Evolutionary conservation across 2,329 filamentous ascomycete genomes (phyloP).

Genomic region (Alternaria ventricosa): DNA sequence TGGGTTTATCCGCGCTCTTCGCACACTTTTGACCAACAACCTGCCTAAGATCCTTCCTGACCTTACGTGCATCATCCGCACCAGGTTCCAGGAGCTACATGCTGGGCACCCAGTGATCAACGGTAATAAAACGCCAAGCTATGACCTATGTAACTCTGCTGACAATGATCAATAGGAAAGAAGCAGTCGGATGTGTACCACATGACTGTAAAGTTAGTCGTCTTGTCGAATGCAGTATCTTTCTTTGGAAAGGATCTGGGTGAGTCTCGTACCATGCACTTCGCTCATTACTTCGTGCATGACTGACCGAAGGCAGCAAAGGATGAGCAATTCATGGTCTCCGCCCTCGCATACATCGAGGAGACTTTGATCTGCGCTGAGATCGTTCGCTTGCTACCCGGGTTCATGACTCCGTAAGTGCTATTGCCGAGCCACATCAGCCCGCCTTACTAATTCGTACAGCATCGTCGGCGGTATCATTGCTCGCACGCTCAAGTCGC

Average conservation of each 20-base stretch:
- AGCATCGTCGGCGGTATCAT: conserved; percentile 17
- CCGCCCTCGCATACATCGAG: conserved; percentile 30
- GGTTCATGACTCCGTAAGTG: conserved; percentile 18
- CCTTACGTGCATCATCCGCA: conserved; percentile 15
- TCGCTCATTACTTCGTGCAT: neutral
- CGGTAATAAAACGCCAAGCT: neutral
- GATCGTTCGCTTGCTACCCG: conserved; percentile 25
- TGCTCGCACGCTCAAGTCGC: conserved; percentile 18
- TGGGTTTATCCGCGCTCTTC: conserved; percentile 28
- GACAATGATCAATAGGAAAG: conserved; percentile 2
- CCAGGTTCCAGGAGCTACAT: conserved; percentile 16
- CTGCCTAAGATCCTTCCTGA: conserved; percentile 22
- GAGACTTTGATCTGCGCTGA: conserved; percentile 35
- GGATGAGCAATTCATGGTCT: conserved; percentile 31
- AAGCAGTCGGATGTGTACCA: conserved; percentile 15
- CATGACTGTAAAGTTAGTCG: conserved; percentile 20
- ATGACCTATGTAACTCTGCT: neutral
- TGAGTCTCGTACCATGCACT: neutral
- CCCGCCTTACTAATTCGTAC: neutral
- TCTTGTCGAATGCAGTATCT: conserved; percentile 20
- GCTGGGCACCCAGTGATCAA: conserved; percentile 6
- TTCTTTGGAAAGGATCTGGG: conserved; percentile 26
- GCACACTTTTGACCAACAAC: conserved; percentile 29
- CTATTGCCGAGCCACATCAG: no score
- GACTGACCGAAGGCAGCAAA: conserved; percentile 11